phyloP scores from a whole-genome alignment of 2,329 filamentous ascomycete genomes.

The Aspergillus sp. region DNA sequence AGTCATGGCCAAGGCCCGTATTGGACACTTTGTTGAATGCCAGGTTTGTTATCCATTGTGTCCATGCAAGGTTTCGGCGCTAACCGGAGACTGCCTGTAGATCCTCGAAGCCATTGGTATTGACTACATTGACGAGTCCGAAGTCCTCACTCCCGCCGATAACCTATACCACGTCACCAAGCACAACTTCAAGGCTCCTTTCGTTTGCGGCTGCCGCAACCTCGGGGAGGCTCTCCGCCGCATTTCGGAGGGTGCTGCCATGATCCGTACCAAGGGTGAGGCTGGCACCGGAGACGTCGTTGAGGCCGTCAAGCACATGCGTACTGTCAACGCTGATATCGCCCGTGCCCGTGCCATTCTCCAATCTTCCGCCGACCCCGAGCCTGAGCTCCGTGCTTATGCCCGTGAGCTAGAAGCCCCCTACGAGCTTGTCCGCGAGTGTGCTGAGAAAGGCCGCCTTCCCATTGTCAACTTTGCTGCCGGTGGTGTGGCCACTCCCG shows the following conservation, averaged over 20 bases:
- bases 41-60: conserved; percentile 53
- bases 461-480: conserved; percentile 98
- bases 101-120: conserved; percentile 93
- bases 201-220: conserved; percentile 95
- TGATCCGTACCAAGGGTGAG: conserved; percentile 99
- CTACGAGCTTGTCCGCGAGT: conserved; percentile 77
- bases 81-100: conserved; percentile 41
- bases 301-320: conserved; percentile 95
- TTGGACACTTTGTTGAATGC: conserved; percentile 97
- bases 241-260: conserved; percentile 90
- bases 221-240: conserved; percentile 88
- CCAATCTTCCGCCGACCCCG: conserved; percentile 44
- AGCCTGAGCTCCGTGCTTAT: conserved; percentile 73
- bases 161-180: conserved; percentile 91
- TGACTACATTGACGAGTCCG: conserved; percentile 97
- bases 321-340: conserved; percentile 82
- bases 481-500: conserved; percentile 98
- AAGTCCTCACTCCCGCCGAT: conserved; percentile 95
- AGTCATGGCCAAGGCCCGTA: conserved; percentile 98
- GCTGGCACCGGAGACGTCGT: conserved; percentile 96
- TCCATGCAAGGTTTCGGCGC: background rate
- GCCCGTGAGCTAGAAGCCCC: conserved; percentile 81
- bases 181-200: conserved; percentile 75
- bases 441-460: conserved; percentile 79
- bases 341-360: conserved; percentile 64